A percentile compares a stretch with the other conserved stretches of the same genome.
phyloP scores from a whole-genome alignment of 495 filamentous ascomycete species.

The Hyaloscypha bicolor region DNA sequence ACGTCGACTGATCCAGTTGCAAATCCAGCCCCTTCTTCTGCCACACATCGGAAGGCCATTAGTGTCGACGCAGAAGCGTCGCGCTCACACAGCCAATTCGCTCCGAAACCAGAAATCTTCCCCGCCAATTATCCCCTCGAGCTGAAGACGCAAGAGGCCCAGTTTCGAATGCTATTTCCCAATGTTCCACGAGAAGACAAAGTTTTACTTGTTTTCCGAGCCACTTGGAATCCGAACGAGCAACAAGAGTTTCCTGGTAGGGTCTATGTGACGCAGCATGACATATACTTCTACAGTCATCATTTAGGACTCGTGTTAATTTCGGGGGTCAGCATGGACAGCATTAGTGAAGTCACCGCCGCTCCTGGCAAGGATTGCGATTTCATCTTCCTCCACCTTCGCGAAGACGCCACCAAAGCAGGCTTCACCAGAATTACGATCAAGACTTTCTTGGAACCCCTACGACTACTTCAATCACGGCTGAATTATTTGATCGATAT shows the following conservation, averaged over 20 bases:
- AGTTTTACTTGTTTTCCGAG: constrained; percentile 69
- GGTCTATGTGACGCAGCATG: constrained; percentile 81
- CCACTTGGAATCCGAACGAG: constrained; percentile 68
- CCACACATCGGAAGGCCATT: constrained; percentile 73
- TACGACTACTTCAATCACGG: constrained; percentile 77
- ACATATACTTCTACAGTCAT: constrained; percentile 95
- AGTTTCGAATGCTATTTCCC: constrained; percentile 91
- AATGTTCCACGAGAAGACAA: constrained; percentile 72
- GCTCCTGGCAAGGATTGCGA: constrained; percentile 90
- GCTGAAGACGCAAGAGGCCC: constrained; percentile 85
- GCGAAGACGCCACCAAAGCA: constrained; percentile 54
- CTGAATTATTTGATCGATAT: constrained; percentile 83
- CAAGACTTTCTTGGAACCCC: constrained; percentile 89
- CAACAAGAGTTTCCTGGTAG: constrained; percentile 83
- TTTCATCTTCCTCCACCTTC: constrained; percentile 86
- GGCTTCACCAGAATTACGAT: constrained; percentile 75
- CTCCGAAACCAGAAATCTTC: constrained; percentile 56
- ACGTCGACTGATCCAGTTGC: constrained; percentile 25
- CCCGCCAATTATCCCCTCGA: constrained; percentile 82
- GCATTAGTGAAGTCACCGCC: constrained; percentile 84
- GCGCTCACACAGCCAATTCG: constrained; percentile 28
- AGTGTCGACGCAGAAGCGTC: constrained; percentile 64
- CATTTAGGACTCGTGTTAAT: constrained; percentile 90
- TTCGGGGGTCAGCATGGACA: constrained; percentile 69
- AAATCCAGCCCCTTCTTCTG: constrained; percentile 15